Conservation (phyloP, 441 rosid species). For the Populus trichocarpa region DNA sequence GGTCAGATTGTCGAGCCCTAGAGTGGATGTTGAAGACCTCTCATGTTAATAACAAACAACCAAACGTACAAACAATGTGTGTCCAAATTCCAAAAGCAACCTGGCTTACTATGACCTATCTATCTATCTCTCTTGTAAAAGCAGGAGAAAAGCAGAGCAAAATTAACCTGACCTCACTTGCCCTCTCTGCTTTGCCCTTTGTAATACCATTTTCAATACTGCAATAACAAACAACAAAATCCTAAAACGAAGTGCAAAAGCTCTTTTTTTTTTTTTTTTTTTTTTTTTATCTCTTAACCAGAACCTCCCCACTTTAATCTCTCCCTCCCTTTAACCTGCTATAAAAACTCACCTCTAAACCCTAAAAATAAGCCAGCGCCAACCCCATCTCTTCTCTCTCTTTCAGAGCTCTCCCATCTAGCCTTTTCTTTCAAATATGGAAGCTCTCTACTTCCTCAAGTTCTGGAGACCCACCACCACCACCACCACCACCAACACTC, state of each 20-base stretch:
- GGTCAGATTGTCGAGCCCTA: constrained; percentile 7
- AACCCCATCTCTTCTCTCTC: background rate
- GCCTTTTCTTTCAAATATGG: constrained; percentile 34
- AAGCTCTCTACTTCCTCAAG: constrained; percentile 61
- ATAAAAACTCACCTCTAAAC: constrained; percentile 9
- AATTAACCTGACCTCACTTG: background rate
- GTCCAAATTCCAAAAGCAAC: constrained; percentile 10
- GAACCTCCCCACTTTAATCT: background rate
- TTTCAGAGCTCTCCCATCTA: background rate
- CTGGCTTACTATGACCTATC: background rate
- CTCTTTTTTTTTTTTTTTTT: background rate
- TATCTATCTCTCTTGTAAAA: constrained; percentile 5
- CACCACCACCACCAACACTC: constrained; percentile 7
- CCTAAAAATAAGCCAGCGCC: background rate
- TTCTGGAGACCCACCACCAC: constrained; percentile 40
- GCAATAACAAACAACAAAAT: constrained; percentile 1
- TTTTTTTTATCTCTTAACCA: background rate
- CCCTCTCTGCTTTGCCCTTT: constrained; percentile 11
- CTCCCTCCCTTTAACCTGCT: constrained; percentile 4
- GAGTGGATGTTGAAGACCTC: constrained; percentile 8
- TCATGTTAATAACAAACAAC: constrained; percentile 15
- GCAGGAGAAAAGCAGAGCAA: constrained; percentile 12
- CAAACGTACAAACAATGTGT: constrained; percentile 10
- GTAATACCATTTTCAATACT: constrained; percentile 35
- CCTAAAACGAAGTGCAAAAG: constrained; percentile 46